A percentile compares a stretch with the other conserved stretches of the same genome.
Evolutionary conservation across 139 green algal species (phyloP).

Genomic region (Chlorella sp.): DNA sequence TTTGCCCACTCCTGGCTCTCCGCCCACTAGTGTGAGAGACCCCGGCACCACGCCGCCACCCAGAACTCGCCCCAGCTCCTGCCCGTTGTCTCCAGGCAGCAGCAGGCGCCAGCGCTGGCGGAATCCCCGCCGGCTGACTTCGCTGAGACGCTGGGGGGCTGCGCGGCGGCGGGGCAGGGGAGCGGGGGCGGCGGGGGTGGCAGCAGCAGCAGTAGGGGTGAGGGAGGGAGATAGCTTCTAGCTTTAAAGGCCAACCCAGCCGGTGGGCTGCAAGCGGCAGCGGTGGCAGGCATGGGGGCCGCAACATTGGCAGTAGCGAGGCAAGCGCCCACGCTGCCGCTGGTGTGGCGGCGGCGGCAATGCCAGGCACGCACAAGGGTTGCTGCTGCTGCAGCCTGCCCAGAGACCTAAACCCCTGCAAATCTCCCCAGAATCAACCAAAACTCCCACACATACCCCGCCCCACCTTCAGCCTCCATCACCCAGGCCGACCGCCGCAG

Average conservation of each 20-base stretch:
- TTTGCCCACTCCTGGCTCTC: conserved; percentile 97
- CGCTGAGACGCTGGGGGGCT: conserved; percentile 58
- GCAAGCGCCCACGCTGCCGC: not conserved
- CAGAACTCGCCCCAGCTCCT: conserved; percentile 84
- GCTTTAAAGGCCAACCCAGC: no score
- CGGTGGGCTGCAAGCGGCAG: no score
- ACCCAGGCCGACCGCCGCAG: conserved; percentile 24
- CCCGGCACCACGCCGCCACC: conserved; percentile 94
- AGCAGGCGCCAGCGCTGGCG: conserved; percentile 53
- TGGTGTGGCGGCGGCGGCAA: not conserved
- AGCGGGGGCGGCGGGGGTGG: not conserved
- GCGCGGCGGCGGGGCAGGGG: not conserved
- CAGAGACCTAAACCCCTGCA: no score
- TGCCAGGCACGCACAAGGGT: no score
- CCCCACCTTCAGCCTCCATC: conserved; percentile 16
- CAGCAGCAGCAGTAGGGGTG: not conserved
- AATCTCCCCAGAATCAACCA: no score
- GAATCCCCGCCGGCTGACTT: conserved; percentile 40
- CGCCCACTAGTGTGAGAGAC: conserved; percentile 89
- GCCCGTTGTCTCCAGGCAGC: conserved; percentile 59
- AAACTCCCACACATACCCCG: not conserved
- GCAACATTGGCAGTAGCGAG: no score
- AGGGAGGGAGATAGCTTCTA: no score
- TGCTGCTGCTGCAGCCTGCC: not conserved
- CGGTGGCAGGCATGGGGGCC: no score